phyloP scores from a whole-genome alignment of 2,329 filamentous ascomycete species.

The Aspergillus fumigatus region DNA sequence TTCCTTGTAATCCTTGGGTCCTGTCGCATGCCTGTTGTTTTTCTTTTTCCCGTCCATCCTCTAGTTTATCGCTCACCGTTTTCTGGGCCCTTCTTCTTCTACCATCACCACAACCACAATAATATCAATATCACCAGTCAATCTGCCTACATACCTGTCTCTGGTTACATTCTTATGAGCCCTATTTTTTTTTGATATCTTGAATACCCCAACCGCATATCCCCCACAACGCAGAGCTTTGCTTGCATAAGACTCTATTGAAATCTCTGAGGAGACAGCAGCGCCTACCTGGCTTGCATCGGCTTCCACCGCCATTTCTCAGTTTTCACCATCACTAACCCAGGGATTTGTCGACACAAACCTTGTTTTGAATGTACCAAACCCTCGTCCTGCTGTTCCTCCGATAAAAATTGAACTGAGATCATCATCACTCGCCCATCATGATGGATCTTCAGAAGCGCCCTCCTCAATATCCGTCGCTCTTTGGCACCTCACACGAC shows the following conservation, averaged over 20 bases:
- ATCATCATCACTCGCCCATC: slow-evolving; percentile 2
- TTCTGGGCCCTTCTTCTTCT: slow-evolving; percentile 6
- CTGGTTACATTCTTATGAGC: background rate
- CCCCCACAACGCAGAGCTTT: background rate
- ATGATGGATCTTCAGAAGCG: slow-evolving; percentile 26
- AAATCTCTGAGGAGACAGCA: background rate
- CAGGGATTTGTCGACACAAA: background rate
- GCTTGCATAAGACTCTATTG: background rate
- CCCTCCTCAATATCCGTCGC: slow-evolving; percentile 23
- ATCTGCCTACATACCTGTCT: background rate
- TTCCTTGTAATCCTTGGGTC: background rate
- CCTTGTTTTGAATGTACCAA: slow-evolving; percentile 4
- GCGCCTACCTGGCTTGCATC: background rate
- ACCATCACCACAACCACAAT: background rate
- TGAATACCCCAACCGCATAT: background rate
- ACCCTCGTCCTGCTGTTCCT: background rate
- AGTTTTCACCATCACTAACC: background rate
- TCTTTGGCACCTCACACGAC: slow-evolving; percentile 28
- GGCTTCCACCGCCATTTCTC: slow-evolving; percentile 15
- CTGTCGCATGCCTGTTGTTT: slow-evolving; percentile 12
- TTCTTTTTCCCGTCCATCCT: slow-evolving; percentile 3
- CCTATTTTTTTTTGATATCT: background rate
- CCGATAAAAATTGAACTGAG: background rate
- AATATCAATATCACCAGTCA: background rate
- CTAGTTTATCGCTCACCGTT: slow-evolving; percentile 8